Evolutionary conservation across 352 stramenopile species (phyloP).

Genomic region (Phytopythium chamaehyphon): DNA sequence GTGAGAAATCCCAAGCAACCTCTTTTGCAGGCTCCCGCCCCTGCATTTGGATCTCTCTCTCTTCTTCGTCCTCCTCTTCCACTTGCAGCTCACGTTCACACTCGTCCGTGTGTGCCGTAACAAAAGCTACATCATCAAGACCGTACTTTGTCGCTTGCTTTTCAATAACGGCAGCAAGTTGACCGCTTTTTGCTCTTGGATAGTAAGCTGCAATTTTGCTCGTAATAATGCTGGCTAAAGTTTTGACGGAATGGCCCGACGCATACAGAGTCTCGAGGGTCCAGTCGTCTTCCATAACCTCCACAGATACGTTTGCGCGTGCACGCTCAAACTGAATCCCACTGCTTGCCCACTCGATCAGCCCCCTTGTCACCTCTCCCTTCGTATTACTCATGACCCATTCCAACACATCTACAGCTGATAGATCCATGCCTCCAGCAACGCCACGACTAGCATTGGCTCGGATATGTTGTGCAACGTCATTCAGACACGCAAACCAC

Average conservation of each 20-base stretch:
- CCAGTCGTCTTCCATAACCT: constrained; percentile 50
- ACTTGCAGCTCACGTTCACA: constrained; percentile 60
- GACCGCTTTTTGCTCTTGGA: not conserved
- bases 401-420: constrained; percentile 55
- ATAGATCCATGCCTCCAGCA: not conserved
- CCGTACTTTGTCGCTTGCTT: constrained; percentile 26
- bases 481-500: constrained; percentile 54
- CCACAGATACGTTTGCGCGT: constrained; percentile 10
- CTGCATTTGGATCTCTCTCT: constrained; percentile 14
- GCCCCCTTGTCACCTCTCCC: constrained; percentile 43
- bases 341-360: constrained; percentile 79
- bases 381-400: constrained; percentile 89
- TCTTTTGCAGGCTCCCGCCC: constrained; percentile 17
- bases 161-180: constrained; percentile 17
- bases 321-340: constrained; percentile 62
- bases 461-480: constrained; percentile 54
- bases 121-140: constrained; percentile 33
- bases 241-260: constrained; percentile 12
- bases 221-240: constrained; percentile 36
- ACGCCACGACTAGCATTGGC: not conserved
- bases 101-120: constrained; percentile 38
- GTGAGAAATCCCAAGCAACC: constrained; percentile 14
- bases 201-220: constrained; percentile 8
- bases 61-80: constrained; percentile 38
- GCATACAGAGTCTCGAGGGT: constrained; percentile 35